Percentiles rank a stretch among this genome's conserved stretches.
Evolutionary conservation across 1,284 basidiomycete genomes (phyloP).

Genomic region (Neonothopanus nambi): DNA sequence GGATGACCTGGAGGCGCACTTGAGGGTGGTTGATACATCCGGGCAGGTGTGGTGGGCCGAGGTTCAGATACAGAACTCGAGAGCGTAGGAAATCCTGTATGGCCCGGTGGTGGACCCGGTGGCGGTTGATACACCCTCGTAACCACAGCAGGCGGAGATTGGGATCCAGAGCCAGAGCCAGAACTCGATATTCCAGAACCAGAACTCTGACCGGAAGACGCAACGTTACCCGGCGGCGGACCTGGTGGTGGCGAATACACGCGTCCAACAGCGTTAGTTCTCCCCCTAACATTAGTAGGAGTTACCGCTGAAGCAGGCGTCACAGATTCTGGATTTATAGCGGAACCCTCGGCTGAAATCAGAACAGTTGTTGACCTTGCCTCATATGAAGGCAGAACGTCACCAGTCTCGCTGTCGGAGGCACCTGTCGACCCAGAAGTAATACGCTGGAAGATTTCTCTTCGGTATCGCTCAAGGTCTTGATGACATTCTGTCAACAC

Average conservation of each 20-base stretch:
- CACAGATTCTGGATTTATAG: not conserved
- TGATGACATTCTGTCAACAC: conserved; percentile 29
- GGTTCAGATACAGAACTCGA: not conserved
- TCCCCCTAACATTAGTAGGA: not conserved
- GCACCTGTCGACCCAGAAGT: conserved; percentile 3
- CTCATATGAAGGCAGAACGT: conserved; percentile 1
- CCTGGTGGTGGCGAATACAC: conserved; percentile 2
- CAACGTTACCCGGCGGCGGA: not conserved
- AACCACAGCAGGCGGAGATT: too few species aligned
- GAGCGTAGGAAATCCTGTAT: not conserved
- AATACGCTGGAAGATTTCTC: conserved; percentile 35
- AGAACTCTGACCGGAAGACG: not conserved
- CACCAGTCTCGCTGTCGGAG: not conserved
- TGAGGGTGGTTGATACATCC: too few species aligned
- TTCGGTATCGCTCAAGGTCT: conserved; percentile 35
- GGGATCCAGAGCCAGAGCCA: too few species aligned
- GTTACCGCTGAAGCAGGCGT: not conserved
- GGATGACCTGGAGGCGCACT: too few species aligned
- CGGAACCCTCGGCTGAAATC: not conserved
- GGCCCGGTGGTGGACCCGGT: not conserved
- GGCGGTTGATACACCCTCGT: too few species aligned
- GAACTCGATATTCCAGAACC: conserved; percentile 1
- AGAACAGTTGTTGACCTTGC: not conserved
- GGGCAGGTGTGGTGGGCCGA: too few species aligned
- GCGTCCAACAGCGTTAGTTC: not conserved